These are phyloP conservation scores for Penicillium canariense DNA, from an alignment of 495 filamentous ascomycete species.

Conservation along the genomic window DNA sequence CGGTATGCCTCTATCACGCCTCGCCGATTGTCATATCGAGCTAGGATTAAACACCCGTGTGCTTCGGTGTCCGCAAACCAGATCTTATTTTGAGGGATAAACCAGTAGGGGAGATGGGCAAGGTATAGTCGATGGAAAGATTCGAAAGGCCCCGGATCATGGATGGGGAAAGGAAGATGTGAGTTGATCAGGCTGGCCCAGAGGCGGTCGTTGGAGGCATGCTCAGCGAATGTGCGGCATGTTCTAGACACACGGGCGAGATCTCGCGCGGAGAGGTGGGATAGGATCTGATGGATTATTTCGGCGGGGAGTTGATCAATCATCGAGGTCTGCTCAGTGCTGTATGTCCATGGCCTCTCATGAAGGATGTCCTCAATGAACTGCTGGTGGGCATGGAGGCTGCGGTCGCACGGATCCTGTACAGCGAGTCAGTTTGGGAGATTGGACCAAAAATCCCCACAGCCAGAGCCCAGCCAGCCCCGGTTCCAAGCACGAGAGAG, in stretches of 20 bases:
- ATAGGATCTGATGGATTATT: slow-evolving; percentile 59
- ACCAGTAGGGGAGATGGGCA: slow-evolving; percentile 79
- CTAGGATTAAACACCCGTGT: slow-evolving; percentile 68
- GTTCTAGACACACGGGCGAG: slow-evolving; percentile 53
- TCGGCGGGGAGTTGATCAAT: slow-evolving; percentile 59
- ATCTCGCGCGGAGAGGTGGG: slow-evolving; percentile 56
- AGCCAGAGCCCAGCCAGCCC: background rate
- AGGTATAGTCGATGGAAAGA: slow-evolving; percentile 68
- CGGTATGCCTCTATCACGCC: slow-evolving; percentile 80
- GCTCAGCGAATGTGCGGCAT: slow-evolving; percentile 51
- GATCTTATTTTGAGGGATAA: slow-evolving; percentile 71
- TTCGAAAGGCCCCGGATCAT: slow-evolving; percentile 52
- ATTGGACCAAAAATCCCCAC: background rate
- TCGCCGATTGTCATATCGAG: slow-evolving; percentile 66
- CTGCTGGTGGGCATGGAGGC: background rate
- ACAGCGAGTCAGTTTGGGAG: background rate
- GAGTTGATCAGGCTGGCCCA: slow-evolving; percentile 64
- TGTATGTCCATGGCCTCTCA: background rate
- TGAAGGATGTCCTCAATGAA: slow-evolving; percentile 15
- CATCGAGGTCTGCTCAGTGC: slow-evolving; percentile 4
- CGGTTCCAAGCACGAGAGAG: background rate
- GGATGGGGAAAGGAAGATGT: slow-evolving; percentile 52
- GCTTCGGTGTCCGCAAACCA: slow-evolving; percentile 79
- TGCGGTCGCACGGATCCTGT: slow-evolving; percentile 8
- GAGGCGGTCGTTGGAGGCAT: slow-evolving; percentile 54